Base-by-base conservation (phyloP, 345 rosid genomes). In the Eucalyptus polyanthemos region DNA sequence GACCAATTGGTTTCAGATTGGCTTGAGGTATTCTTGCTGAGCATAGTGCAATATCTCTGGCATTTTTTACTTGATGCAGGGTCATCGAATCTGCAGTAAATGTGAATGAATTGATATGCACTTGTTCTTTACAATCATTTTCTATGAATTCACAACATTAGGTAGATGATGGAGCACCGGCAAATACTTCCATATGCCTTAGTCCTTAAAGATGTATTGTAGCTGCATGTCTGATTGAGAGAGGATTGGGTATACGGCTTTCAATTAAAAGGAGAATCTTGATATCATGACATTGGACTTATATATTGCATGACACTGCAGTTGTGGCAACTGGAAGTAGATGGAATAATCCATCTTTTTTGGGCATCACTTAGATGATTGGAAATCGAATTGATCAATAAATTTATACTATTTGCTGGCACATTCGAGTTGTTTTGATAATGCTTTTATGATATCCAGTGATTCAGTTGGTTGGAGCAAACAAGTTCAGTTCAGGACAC, bases 401-500 rank as follows among this genome's bases (percentile, higher is more conserved):
- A 31, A 31, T 67, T 31, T 31, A 67, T 67, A 34, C 80, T 14
- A 72, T 72, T 72, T 72, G 45, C 81, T 72, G 24, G 81, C 81
- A 34, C 44, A 37, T 72, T 34, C 14, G 14, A 72, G 25, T 37
- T 34, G 45, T 72, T 37, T 72, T 72, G 83, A 37, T 72, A 11
- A 72, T 72, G 47, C 45, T 72, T 76, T 72, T 72, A 37, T 14
- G 8, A 37, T 37, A 9, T 37, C 83, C 91, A 95, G 98, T 91
- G 94, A 94, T 87, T 88, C 91, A 6, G 94, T 87, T 72, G 95
- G 96, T 22, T 95, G 98, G 98, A 96, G 97, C 89, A 90, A 94
- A 31, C 45, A 90, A 91, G 89, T 91, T 25, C 85, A 93, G 80
- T 94, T 95, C 91, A 72, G 80, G 83, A 95, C 95, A 10, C 98